Base-by-base conservation (phyloP, 768 basidiomycete genomes). In the Mycena galopus region DNA sequence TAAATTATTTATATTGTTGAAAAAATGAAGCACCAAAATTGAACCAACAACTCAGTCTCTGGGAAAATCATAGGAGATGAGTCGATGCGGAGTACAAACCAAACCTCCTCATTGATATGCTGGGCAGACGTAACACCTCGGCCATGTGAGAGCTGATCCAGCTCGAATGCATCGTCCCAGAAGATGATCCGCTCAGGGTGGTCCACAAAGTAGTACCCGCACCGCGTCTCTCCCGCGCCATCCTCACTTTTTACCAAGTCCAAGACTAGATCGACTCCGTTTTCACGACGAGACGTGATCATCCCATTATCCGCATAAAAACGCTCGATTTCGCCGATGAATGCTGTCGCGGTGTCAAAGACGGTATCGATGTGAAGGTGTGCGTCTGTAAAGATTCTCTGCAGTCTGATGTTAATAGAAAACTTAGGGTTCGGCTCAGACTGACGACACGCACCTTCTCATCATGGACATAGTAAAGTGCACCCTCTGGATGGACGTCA, bases 151-250 rank as follows among this genome's bases (percentile, higher is more conserved):
- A 65, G n/a, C 50, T n/a, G 14, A 27, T 39, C 53, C 64, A 65
- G 17, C 27, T 65, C 37, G 53, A 65, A 65, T n/a, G 23, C 33
- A 56, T 65, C 64, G 37, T 65, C n/a, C 53, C 64, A 65, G 37
- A 65, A 65, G 35, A 65, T 33, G 25, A 65, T 39, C 25, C 64
- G 33, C 16, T 56, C 25, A 30, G 1, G 11, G 27, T 65, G 64
- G 64, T 65, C 53, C 33, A 30, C 64, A 30, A 65, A 30, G 14
- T 65, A 65, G 37, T 65, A 65, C 16, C 64, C 53, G 53, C 64
- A 65, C 47, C 6, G 4, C 2, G 47, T 5, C 47, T 47, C 7
- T 19, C 4, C 8, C 14, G n/a, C n/a, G 11, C 19, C 64, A 25
- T 65, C 17, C 12, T 55, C 53, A 9, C 16, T n/a, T 42, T 29